Percentiles rank a stretch among this genome's conserved stretches.
Evolutionary conservation across 129 eudicot genomes (phyloP).

Genomic region (Artemisia tridentata): DNA sequence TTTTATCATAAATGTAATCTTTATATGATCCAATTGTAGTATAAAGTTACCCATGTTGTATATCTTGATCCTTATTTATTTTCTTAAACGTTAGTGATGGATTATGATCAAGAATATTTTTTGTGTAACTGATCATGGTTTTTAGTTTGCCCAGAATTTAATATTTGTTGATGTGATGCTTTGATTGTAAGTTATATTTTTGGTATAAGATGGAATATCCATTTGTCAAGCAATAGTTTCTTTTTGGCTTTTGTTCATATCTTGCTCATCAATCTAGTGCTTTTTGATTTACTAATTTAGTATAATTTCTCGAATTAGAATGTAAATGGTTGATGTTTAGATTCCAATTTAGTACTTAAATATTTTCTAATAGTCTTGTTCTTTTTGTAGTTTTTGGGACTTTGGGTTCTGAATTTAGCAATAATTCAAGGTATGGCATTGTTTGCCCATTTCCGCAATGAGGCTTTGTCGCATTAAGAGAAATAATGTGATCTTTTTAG

Average conservation of each 20-base stretch:
- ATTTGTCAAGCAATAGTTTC: constrained; percentile 35
- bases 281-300: constrained; percentile 14
- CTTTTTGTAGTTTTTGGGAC: constrained; percentile 26
- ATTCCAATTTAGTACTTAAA: constrained; percentile 6
- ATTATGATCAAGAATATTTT: constrained; percentile 36
- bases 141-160: constrained; percentile 14
- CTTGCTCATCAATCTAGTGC: constrained; percentile 5
- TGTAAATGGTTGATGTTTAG: constrained; percentile 14
- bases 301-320: constrained; percentile 11
- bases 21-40: constrained; percentile 26
- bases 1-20: constrained; percentile 53
- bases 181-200: constrained; percentile 21
- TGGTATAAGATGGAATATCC: constrained; percentile 42
- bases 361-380: constrained; percentile 22
- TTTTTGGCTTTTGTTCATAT: constrained; percentile 12
- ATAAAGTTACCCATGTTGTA: constrained; percentile 24
- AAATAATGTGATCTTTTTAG: not conserved
- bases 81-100: constrained; percentile 26
- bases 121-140: constrained; percentile 36
- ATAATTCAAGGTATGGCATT: constrained; percentile 24
- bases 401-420: constrained; percentile 12
- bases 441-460: not conserved
- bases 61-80: no score
- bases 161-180: constrained; percentile 17
- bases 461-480: not conserved